These are phyloP conservation scores for Ligustrum vulgare DNA, from an alignment of 257 asterid species.

Conservation along the genomic window DNA sequence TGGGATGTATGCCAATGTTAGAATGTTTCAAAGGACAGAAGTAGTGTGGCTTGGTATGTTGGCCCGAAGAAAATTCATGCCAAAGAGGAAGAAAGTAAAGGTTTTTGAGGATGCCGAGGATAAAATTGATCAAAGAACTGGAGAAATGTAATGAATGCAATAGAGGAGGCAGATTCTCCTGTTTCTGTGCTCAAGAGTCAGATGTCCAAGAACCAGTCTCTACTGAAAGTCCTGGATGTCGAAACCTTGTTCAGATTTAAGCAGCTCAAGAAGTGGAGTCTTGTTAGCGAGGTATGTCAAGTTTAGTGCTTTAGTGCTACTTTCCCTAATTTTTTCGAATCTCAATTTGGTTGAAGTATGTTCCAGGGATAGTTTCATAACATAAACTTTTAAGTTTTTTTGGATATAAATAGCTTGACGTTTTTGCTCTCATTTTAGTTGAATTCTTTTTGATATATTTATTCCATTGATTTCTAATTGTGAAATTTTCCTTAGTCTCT, in stretches of 20 bases:
- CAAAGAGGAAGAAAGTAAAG: constrained; percentile 80
- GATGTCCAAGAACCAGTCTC: constrained; percentile 59
- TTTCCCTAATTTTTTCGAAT: too few relatives aligned
- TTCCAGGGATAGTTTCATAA: too few relatives aligned
- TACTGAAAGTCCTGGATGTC: constrained; percentile 75
- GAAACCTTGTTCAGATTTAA: constrained; percentile 90
- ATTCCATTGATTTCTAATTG: too few relatives aligned
- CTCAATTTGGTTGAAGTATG: too few relatives aligned
- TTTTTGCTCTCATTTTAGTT: too few relatives aligned
- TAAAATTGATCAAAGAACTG: constrained; percentile 80
- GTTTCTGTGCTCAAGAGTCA: constrained; percentile 64
- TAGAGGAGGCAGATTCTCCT: constrained; percentile 82
- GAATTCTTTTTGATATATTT: too few relatives aligned
- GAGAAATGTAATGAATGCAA: constrained; percentile 85
- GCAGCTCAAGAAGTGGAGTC: constrained; percentile 96
- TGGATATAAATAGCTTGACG: too few relatives aligned
- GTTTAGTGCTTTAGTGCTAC: too few relatives aligned
- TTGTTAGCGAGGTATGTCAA: too few relatives aligned
- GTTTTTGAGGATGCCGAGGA: constrained; percentile 70
- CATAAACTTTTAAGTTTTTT: too few relatives aligned
- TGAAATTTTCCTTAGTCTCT: too few relatives aligned
- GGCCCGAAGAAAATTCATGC: constrained; percentile 93
- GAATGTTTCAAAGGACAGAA: constrained; percentile 51
- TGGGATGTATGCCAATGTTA: constrained; percentile 39
- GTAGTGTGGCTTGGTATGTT: constrained; percentile 86